Percentiles rank a stretch among this genome's conserved stretches.
phyloP scores from a whole-genome alignment of 164 flowering plant genomes.

The Kalanchoe fedtschenkoi region DNA sequence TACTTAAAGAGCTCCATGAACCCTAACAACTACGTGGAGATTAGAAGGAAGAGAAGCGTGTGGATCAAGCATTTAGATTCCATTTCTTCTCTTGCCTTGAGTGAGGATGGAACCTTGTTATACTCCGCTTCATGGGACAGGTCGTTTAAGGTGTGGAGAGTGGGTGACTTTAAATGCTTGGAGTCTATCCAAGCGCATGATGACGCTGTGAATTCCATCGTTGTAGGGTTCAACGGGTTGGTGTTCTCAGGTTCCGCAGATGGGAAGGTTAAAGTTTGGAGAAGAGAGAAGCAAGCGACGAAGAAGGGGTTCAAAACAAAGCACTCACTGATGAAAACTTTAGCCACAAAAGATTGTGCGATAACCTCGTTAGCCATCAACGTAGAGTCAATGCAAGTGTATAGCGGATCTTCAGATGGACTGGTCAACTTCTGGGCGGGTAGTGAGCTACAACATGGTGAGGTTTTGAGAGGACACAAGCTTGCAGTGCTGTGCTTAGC shows the following conservation, averaged over 20 bases:
- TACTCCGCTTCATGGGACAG: slow-evolving; percentile 54
- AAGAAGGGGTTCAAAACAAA: not conserved
- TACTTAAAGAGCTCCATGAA: slow-evolving; percentile 15
- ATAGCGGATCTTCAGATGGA: not conserved
- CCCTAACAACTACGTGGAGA: slow-evolving; percentile 27
- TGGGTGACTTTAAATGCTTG: slow-evolving; percentile 6
- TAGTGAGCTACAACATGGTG: slow-evolving; percentile 20
- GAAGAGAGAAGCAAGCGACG: not conserved
- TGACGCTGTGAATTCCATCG: not conserved
- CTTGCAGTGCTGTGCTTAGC: slow-evolving; percentile 40
- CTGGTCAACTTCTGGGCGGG: not conserved
- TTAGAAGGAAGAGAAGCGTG: slow-evolving; percentile 35
- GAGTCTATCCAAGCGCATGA: not conserved
- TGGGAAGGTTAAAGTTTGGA: slow-evolving; percentile 1
- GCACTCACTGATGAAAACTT: not conserved
- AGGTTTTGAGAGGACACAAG: slow-evolving; percentile 34
- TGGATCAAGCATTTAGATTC: slow-evolving; percentile 58
- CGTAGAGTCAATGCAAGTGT: slow-evolving; percentile 3
- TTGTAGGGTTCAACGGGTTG: not conserved
- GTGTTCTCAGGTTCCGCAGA: slow-evolving; percentile 1
- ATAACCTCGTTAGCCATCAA: not conserved
- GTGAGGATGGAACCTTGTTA: slow-evolving; percentile 27
- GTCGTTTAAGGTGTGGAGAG: slow-evolving; percentile 39
- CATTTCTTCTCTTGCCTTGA: slow-evolving; percentile 36
- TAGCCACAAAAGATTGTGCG: not conserved